A percentile compares a stretch with the other conserved stretches of the same genome.
Evolutionary conservation across 139 green algal species (phyloP).

Genomic region (Picochlorum costavermella): DNA sequence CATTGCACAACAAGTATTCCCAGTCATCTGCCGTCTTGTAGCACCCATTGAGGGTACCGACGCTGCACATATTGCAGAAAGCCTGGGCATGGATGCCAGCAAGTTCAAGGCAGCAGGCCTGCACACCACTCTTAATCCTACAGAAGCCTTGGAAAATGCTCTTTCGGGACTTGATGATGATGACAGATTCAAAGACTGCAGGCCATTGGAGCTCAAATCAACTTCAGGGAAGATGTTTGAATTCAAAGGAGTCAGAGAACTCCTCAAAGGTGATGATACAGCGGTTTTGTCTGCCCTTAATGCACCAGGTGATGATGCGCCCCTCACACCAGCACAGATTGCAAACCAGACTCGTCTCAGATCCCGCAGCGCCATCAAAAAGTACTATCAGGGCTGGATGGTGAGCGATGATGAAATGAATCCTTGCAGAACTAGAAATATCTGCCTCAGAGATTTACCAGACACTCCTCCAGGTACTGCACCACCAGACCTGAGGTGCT

Average conservation of each 20-base stretch:
- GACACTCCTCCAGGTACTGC: slow-evolving; percentile 2
- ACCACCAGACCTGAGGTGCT: slow-evolving; percentile 17
- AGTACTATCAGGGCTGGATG: slow-evolving; percentile 61
- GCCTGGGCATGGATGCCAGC: slow-evolving; percentile 83
- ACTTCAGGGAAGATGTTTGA: slow-evolving; percentile 12
- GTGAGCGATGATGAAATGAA: slow-evolving; percentile 58
- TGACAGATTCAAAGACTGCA: slow-evolving; percentile 49
- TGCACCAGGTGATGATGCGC: slow-evolving; percentile 13
- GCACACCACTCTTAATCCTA: slow-evolving; percentile 5
- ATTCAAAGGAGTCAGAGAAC: slow-evolving; percentile 44
- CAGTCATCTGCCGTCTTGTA: slow-evolving; percentile 84
- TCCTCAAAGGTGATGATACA: slow-evolving; percentile 19
- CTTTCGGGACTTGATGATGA: slow-evolving; percentile 58
- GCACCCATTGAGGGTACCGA: slow-evolving; percentile 89
- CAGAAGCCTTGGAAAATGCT: slow-evolving; percentile 36
- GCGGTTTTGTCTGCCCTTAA: slow-evolving; percentile 18
- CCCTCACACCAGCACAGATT: slow-evolving; percentile 43
- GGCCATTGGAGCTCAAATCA: slow-evolving; percentile 40
- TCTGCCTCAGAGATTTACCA: slow-evolving; percentile 27
- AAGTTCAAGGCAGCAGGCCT: slow-evolving; percentile 38
- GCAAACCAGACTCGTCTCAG: slow-evolving; percentile 63
- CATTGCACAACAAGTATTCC: slow-evolving; percentile 75
- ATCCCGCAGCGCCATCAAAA: slow-evolving; percentile 21
- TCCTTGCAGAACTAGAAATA: slow-evolving; percentile 37
- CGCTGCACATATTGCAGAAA: slow-evolving; percentile 74